phyloP scores from a whole-genome alignment of 108 stramenopile species.

The Chaetoceros tenuissimus region DNA sequence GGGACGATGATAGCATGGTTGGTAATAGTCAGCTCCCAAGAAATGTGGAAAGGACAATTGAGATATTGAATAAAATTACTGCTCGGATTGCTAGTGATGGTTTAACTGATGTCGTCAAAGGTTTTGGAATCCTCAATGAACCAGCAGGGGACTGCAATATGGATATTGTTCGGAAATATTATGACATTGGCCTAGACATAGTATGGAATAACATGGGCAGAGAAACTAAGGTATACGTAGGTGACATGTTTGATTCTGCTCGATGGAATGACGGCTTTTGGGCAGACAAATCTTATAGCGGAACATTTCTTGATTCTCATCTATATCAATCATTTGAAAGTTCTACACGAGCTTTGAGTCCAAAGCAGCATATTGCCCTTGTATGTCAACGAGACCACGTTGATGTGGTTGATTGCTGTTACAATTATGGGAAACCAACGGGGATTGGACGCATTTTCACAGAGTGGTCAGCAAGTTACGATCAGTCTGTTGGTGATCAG shows the following conservation, averaged over 20 bases:
- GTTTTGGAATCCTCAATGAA: slow-evolving; percentile 75
- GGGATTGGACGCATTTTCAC: slow-evolving; percentile 51
- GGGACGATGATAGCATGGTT: slow-evolving; percentile 2
- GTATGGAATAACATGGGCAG: slow-evolving; percentile 31
- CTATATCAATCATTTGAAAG: slow-evolving; percentile 34
- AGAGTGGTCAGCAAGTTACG: slow-evolving; percentile 61
- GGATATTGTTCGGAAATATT: slow-evolving; percentile 33
- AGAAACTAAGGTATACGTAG: slow-evolving; percentile 34
- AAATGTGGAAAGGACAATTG: slow-evolving; percentile 43
- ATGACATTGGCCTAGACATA: slow-evolving; percentile 30
- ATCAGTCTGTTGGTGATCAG: slow-evolving; percentile 32
- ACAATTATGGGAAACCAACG: slow-evolving; percentile 18
- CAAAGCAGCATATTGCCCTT: slow-evolving; percentile 61
- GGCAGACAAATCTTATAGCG: slow-evolving; percentile 20
- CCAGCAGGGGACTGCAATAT: slow-evolving; percentile 39
- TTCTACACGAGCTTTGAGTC: slow-evolving; percentile 19
- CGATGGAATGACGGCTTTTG: slow-evolving; percentile 49
- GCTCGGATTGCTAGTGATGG: slow-evolving; percentile 28
- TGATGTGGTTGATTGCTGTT: slow-evolving; percentile 39
- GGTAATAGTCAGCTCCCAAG: slow-evolving; percentile 13
- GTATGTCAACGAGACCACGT: slow-evolving; percentile 27
- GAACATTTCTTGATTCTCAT: slow-evolving; percentile 59
- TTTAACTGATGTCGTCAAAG: slow-evolving; percentile 47
- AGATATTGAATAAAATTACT: slow-evolving; percentile 33
- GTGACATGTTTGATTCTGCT: slow-evolving; percentile 39